These are phyloP conservation scores for Coemansia nantahalensis DNA, from an alignment of 192 early-diverging fungal genomes.

Conservation along the genomic window DNA sequence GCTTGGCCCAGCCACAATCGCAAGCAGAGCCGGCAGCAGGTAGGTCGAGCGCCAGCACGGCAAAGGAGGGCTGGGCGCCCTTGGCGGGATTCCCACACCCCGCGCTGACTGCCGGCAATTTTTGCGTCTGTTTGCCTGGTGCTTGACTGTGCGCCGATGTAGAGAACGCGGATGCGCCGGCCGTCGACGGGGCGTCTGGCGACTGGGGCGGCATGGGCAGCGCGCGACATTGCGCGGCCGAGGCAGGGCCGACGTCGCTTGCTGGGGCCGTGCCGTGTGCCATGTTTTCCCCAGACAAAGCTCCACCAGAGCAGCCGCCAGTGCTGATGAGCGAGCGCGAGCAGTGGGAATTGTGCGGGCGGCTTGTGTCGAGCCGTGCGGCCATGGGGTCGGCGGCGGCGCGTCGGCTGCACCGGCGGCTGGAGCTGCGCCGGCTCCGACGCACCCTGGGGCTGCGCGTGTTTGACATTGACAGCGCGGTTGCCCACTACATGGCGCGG, in stretches of 20 bases:
- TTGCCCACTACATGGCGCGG: conserved; percentile 11
- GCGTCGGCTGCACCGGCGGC: conserved; percentile 35
- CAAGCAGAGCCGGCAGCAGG: too few relatives aligned
- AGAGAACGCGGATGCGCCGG: too few relatives aligned
- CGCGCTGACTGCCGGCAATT: too few relatives aligned
- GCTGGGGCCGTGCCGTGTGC: not conserved
- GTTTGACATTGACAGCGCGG: conserved; percentile 68
- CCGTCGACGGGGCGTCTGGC: not conserved
- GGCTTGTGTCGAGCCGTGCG: conserved; percentile 11
- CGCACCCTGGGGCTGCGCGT: conserved; percentile 58
- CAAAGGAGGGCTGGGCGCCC: too few relatives aligned
- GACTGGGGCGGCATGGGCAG: too few relatives aligned
- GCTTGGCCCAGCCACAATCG: too few relatives aligned
- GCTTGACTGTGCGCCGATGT: too few relatives aligned
- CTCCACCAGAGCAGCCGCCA: too few relatives aligned
- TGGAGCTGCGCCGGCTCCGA: conserved; percentile 60
- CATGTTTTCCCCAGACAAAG: conserved; percentile 12
- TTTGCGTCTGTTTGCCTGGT: too few relatives aligned
- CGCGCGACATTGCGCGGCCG: too few relatives aligned
- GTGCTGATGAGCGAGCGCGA: conserved; percentile 24
- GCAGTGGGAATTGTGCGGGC: conserved; percentile 37
- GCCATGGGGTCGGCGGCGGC: conserved; percentile 6
- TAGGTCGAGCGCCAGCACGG: too few relatives aligned
- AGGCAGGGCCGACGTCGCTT: not conserved
- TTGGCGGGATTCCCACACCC: too few relatives aligned